Evolutionary conservation across 202 grass and related monocot species (phyloP).

Genomic region (Carex sylvatica): DNA sequence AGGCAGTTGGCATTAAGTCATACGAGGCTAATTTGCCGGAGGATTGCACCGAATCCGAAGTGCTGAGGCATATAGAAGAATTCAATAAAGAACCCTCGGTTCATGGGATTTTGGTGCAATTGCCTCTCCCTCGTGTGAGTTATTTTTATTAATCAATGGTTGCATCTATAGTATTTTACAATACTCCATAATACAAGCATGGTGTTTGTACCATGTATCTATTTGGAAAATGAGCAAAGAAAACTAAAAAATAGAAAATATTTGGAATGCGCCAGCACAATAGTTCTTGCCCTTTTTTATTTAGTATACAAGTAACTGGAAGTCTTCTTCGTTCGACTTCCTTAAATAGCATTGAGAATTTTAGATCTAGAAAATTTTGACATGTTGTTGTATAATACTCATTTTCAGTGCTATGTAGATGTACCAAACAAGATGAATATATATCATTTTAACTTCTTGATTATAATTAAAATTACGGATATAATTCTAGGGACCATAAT

Average conservation of each 20-base stretch:
- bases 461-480: neutral
- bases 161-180: neutral
- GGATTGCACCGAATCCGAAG: conserved; percentile 68
- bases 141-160: neutral
- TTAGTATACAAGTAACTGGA: neutral
- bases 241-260: neutral
- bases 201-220: neutral
- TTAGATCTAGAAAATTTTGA: neutral
- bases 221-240: neutral
- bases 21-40: conserved; percentile 77
- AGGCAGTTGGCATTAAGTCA: conserved; percentile 81
- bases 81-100: conserved; percentile 77
- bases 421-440: neutral
- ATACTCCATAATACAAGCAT: neutral
- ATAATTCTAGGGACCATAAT: neutral
- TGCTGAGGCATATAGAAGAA: conserved; percentile 53
- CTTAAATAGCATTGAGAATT: neutral
- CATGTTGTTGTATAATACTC: neutral
- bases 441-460: neutral
- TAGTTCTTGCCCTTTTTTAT: neutral
- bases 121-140: conserved; percentile 88
- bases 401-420: neutral
- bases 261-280: neutral
- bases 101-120: conserved; percentile 94
- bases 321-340: neutral